Base-by-base conservation (phyloP, 371 early-diverging fungal species). In the Capillidium rhysosporum region DNA sequence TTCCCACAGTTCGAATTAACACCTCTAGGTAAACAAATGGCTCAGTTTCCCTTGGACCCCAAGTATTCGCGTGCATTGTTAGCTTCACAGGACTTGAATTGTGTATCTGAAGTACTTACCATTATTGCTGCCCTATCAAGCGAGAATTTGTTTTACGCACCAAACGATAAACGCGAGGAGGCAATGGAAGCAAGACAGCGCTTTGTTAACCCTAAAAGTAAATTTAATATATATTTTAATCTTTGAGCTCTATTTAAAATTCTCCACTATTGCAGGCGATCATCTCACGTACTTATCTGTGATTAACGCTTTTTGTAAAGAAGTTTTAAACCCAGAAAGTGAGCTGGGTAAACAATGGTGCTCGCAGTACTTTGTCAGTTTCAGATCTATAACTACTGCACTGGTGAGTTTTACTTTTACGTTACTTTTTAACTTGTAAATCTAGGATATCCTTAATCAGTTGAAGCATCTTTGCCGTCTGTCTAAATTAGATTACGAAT, bases 11-110 rank as follows among this genome's bases (percentile, higher is more conserved):
- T 93, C 10, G 59, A 69, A 16, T 64, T 99, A 38, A 86, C 93
- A 2, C 70, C 75, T 3, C 63, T 89, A 23, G 99, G 99, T 20
- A 70, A 72, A 45, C 75, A 75, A 61, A 87, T 89, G 92, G 79
- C 94, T 0, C 81, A 82, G 52, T 95, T 95, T 60, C 98, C 98
- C 0, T 69, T 98, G 7, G 90, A 91, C 59, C 98, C 98, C 3
- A 63, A 78, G 0, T 85, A 78, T 62, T 79, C 97, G 52, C 91
- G 84, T 61, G 87, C 91, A n/a, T 65, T 98, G 28, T 73, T 93
- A 21, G 75, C 82, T 46, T 67, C 70, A 16, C 57, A 65, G 61
- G 66, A 48, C 29, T 41, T 16, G 23, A 49, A 73, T 3, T 95
- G 96, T 66, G 82, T 88, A 1, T 62, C 71, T 18, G 95, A 97